Percentiles rank a stretch among this genome's conserved stretches.
Conservation (phyloP, 1,139 yeast species). For the Scheffersomyces stambukii region DNA sequence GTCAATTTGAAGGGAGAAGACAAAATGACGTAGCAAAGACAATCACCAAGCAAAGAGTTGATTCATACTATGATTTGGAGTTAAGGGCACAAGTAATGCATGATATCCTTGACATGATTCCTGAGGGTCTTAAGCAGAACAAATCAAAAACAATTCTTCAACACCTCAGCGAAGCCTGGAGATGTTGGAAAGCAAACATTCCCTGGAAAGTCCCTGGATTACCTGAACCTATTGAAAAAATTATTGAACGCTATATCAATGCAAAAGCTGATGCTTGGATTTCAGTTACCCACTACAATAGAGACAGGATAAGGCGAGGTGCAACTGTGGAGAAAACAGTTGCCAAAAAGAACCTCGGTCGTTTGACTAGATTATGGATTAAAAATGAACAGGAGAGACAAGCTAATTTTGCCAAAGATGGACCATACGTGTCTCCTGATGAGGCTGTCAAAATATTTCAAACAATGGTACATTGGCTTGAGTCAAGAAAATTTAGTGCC, state of each 20-base stretch:
- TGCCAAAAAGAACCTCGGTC: slow-evolving; percentile 87
- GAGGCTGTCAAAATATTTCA: slow-evolving; percentile 86
- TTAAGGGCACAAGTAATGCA: slow-evolving; percentile 92
- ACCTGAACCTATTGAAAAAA: slow-evolving; percentile 84
- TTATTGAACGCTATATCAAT: slow-evolving; percentile 82
- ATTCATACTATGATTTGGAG: slow-evolving; percentile 91
- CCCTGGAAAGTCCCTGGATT: slow-evolving; percentile 98
- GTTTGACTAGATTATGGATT: slow-evolving; percentile 88
- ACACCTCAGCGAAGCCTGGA: slow-evolving; percentile 97
- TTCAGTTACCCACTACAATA: slow-evolving; percentile 85
- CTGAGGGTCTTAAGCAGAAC: slow-evolving; percentile 86
- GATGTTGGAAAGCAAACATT: slow-evolving; percentile 98
- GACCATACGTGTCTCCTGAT: slow-evolving; percentile 81
- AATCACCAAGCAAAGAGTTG: slow-evolving; percentile 91
- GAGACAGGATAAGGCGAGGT: slow-evolving; percentile 85
- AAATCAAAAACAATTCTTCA: slow-evolving; percentile 86
- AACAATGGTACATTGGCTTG: slow-evolving; percentile 92
- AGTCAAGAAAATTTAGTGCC: slow-evolving; percentile 75
- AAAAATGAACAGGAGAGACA: slow-evolving; percentile 92
- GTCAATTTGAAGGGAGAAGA: slow-evolving; percentile 95
- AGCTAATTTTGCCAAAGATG: slow-evolving; percentile 71
- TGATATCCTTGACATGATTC: slow-evolving; percentile 95
- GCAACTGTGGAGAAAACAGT: slow-evolving; percentile 92
- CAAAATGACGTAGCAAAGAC: slow-evolving; percentile 91
- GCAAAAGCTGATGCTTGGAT: slow-evolving; percentile 98